Evolutionary conservation across 163 green algal species (phyloP).

Genomic region (Prototheca cutis): DNA sequence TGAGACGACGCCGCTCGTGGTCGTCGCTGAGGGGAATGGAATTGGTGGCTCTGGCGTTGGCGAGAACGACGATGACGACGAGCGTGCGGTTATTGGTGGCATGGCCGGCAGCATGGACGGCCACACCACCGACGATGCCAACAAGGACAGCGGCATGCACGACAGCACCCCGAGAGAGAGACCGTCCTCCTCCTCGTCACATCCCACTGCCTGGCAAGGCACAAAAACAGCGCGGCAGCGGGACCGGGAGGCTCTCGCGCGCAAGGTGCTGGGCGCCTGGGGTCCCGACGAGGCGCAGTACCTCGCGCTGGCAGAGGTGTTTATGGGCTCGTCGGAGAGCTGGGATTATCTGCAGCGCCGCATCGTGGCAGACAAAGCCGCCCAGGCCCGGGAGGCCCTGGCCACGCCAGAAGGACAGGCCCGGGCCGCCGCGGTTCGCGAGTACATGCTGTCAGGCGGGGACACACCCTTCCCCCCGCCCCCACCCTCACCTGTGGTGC

Average conservation of each 20-base stretch:
- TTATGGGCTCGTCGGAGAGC: slow-evolving; percentile 31
- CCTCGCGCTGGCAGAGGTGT: slow-evolving; percentile 24
- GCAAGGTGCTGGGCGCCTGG: slow-evolving; percentile 1
- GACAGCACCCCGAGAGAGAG: too few species aligned
- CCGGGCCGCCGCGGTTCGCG: background rate
- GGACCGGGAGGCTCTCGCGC: background rate
- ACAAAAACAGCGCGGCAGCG: slow-evolving; percentile 2
- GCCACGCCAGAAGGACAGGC: background rate
- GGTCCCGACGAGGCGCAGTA: background rate
- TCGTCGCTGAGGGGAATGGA: too few species aligned
- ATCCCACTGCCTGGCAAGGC: too few species aligned
- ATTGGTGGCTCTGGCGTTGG: too few species aligned
- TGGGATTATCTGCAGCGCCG: slow-evolving; percentile 19
- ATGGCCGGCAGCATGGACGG: too few species aligned
- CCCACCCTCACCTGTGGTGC: background rate
- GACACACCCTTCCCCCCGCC: background rate
- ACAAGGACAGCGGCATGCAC: too few species aligned
- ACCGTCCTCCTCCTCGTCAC: too few species aligned
- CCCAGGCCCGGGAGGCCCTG: background rate
- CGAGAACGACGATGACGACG: too few species aligned
- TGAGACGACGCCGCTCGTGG: slow-evolving; percentile 11
- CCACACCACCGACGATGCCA: too few species aligned
- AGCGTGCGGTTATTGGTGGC: too few species aligned
- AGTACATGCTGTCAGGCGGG: background rate
- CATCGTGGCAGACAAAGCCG: background rate